A percentile compares a stretch with the other conserved stretches of the same genome.
Evolutionary conservation across 2,329 filamentous ascomycete genomes (phyloP).

Genomic region (Cordyceps cicadae): DNA sequence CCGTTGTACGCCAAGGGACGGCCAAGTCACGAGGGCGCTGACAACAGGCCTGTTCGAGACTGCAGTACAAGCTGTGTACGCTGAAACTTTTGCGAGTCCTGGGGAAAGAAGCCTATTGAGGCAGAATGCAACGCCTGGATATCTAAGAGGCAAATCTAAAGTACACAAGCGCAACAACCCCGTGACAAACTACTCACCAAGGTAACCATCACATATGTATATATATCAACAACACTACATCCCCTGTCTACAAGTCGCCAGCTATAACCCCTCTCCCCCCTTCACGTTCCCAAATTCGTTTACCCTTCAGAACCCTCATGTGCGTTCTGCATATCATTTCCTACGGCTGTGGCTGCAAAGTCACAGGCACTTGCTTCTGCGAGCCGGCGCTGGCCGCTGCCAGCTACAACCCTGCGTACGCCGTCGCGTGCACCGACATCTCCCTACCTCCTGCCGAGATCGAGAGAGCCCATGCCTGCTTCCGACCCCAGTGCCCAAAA

Average conservation of each 20-base stretch:
- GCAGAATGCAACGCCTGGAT: neutral
- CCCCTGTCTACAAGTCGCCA: neutral
- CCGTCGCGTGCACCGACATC: neutral
- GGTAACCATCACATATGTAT: neutral
- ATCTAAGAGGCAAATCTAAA: neutral
- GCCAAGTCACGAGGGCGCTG: neutral
- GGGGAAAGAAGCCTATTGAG: neutral
- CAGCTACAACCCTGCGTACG: neutral
- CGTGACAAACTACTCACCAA: too few relatives aligned
- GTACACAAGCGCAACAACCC: neutral
- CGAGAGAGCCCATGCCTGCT: neutral
- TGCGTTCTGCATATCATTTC: neutral
- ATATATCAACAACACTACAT: neutral
- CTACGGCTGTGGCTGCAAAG: constrained; percentile 4
- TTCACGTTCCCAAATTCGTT: neutral
- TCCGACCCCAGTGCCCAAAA: neutral
- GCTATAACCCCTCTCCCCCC: neutral
- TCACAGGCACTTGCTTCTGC: neutral
- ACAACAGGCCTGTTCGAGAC: neutral
- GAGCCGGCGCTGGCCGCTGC: neutral
- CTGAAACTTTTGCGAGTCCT: neutral
- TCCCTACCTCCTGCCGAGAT: neutral
- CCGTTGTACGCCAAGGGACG: neutral
- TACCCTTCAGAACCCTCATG: neutral
- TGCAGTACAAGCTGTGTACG: neutral